Percentiles rank a stretch among this genome's conserved stretches.
Conservation (phyloP, 345 rosid species). For the Citrus inodora region DNA sequence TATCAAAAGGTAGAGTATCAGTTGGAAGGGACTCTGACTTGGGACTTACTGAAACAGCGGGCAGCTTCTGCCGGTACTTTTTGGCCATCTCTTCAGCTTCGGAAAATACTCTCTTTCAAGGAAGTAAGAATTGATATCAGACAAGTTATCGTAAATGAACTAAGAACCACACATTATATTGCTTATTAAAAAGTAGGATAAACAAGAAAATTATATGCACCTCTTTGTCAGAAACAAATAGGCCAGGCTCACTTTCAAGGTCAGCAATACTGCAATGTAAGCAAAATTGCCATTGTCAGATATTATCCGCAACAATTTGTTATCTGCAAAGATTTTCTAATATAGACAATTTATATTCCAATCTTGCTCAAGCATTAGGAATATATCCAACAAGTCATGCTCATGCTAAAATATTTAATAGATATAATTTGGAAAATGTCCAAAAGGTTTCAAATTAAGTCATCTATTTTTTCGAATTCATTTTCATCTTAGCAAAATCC, state of each 20-base stretch:
- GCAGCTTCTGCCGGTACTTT: slow-evolving; percentile 62
- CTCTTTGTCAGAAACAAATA: slow-evolving; percentile 73
- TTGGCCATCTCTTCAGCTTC: slow-evolving; percentile 92
- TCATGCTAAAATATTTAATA: background rate
- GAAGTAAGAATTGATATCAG: background rate
- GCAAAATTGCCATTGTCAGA: slow-evolving; percentile 1
- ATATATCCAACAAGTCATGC: background rate
- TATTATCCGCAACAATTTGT: background rate
- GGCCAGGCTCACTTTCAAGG: slow-evolving; percentile 89
- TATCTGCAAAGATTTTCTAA: background rate
- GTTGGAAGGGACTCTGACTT: slow-evolving; percentile 31
- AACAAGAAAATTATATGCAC: slow-evolving; percentile 27
- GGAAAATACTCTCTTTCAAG: slow-evolving; percentile 58
- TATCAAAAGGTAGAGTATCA: slow-evolving; percentile 35
- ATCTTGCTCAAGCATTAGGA: background rate
- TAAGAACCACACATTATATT: background rate
- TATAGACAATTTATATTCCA: background rate
- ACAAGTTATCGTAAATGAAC: background rate
- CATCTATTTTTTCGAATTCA: background rate
- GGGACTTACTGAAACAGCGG: slow-evolving; percentile 16
- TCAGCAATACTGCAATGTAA: slow-evolving; percentile 60
- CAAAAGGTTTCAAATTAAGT: background rate
- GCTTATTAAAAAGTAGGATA: background rate
- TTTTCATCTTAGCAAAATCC: background rate
- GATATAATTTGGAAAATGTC: background rate